A percentile compares a stretch with the other conserved stretches of the same genome.
Evolutionary conservation across 495 filamentous ascomycete species (phyloP).

Genomic region (Bathelium albidoporum): DNA sequence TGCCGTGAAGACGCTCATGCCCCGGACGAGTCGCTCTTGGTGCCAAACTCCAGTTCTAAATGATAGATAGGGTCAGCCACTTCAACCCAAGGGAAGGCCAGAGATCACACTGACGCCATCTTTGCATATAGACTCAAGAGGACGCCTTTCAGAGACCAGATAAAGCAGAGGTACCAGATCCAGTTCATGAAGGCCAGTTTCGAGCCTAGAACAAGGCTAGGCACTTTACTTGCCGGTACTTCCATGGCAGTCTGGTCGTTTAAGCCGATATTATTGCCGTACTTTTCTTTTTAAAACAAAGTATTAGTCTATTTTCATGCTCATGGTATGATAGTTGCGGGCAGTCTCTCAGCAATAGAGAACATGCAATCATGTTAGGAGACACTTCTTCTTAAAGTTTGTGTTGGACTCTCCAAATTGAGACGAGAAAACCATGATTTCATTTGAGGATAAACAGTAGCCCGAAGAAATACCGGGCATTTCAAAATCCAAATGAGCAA

Average conservation of each 20-base stretch:
- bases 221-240: neutral
- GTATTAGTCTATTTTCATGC: too few species aligned
- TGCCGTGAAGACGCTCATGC: neutral
- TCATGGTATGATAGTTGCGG: too few species aligned
- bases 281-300: too few species aligned
- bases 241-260: slow-evolving; percentile 3
- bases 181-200: slow-evolving; percentile 2
- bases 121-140: neutral
- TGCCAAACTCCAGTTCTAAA: neutral
- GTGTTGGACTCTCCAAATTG: too few species aligned
- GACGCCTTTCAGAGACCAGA: neutral
- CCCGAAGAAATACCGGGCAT: too few species aligned
- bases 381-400: too few species aligned
- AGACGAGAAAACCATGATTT: too few species aligned
- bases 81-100: too few species aligned
- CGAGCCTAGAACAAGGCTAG: neutral
- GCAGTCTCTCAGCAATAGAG: too few species aligned
- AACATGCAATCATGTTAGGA: too few species aligned
- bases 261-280: neutral
- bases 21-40: neutral
- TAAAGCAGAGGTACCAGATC: slow-evolving; percentile 3
- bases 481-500: too few species aligned
- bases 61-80: neutral
- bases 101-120: neutral
- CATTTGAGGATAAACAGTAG: too few species aligned